These are phyloP conservation scores for Picea engelmannii DNA, from an alignment of 83 land plant genomes.

Conservation along the genomic window DNA sequence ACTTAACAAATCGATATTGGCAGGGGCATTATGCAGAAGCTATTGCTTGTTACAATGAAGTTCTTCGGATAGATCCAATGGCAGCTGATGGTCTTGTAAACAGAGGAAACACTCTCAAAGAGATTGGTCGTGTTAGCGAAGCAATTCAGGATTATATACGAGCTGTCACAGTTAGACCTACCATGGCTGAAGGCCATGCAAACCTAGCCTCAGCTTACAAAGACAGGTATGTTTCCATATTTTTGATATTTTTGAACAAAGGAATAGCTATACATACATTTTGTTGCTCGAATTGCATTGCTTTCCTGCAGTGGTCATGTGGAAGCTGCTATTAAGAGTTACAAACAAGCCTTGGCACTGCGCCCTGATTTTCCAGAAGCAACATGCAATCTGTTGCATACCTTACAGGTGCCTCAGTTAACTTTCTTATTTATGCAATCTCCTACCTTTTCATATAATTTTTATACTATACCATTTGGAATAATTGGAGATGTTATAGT, in stretches of 20 bases:
- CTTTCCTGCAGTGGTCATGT: slow-evolving; percentile 82
- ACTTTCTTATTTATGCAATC: background rate
- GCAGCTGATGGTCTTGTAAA: slow-evolving; percentile 99
- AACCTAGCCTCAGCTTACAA: slow-evolving; percentile 98
- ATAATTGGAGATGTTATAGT: no score
- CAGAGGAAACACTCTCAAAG: slow-evolving; percentile 95
- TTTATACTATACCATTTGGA: no score
- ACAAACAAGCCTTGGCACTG: slow-evolving; percentile 82
- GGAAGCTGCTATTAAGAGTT: slow-evolving; percentile 95
- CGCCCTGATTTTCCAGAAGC: slow-evolving; percentile 99
- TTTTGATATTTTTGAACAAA: background rate
- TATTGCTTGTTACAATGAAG: slow-evolving; percentile 97
- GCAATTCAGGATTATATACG: slow-evolving; percentile 96
- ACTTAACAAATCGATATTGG: slow-evolving; percentile 14
- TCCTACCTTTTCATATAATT: no score
- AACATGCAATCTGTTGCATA: slow-evolving; percentile 96
- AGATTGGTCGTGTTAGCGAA: slow-evolving; percentile 95
- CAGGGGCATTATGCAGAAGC: slow-evolving; percentile 99
- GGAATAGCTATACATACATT: no score
- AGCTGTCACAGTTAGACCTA: slow-evolving; percentile 87
- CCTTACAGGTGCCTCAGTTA: slow-evolving; percentile 72
- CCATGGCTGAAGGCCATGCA: slow-evolving; percentile 99
- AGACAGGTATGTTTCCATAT: slow-evolving; percentile 63
- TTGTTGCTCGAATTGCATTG: background rate
- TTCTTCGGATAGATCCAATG: slow-evolving; percentile 91